These are phyloP conservation scores for Priceomyces medius DNA, from an alignment of 805 yeast species.

Conservation along the genomic window DNA sequence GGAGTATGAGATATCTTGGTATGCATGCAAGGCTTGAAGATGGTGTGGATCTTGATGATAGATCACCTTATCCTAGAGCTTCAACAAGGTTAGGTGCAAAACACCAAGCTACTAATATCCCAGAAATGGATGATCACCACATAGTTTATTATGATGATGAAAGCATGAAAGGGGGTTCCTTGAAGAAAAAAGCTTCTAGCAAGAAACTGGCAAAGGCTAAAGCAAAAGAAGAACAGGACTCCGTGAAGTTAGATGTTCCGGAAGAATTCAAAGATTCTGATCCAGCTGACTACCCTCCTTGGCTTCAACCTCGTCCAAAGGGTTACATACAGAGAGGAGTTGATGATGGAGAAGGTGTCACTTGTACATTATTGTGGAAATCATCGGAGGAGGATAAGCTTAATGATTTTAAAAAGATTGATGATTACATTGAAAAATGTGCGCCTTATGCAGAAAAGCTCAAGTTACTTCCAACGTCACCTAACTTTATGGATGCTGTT, in stretches of 20 bases:
- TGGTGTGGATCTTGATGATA: constrained; percentile 71
- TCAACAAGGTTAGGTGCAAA: constrained; percentile 72
- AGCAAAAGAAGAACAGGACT: constrained; percentile 17
- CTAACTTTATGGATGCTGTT: constrained; percentile 80
- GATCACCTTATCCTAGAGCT: constrained; percentile 75
- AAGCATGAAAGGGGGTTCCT: constrained; percentile 7
- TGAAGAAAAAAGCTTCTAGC: constrained; percentile 9
- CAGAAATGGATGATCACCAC: constrained; percentile 62
- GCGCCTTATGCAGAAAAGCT: constrained; percentile 55
- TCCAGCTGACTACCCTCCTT: constrained; percentile 57
- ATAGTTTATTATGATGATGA: constrained; percentile 62
- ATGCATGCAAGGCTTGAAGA: constrained; percentile 72
- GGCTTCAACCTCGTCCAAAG: constrained; percentile 76
- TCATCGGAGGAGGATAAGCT: constrained; percentile 31
- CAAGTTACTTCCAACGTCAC: constrained; percentile 58
- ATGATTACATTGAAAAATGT: constrained; percentile 55
- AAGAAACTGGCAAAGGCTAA: constrained; percentile 18
- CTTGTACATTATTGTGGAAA: constrained; percentile 68
- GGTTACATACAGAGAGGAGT: constrained; percentile 87
- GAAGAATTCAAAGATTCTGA: constrained; percentile 39
- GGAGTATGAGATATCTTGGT: constrained; percentile 82
- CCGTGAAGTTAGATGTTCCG: constrained; percentile 44
- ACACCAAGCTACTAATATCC: constrained; percentile 67
- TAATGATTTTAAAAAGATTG: constrained; percentile 39
- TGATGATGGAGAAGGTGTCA: constrained; percentile 51